Conservation (phyloP, 2,329 filamentous ascomycete genomes). For the Fusarium sp. region DNA sequence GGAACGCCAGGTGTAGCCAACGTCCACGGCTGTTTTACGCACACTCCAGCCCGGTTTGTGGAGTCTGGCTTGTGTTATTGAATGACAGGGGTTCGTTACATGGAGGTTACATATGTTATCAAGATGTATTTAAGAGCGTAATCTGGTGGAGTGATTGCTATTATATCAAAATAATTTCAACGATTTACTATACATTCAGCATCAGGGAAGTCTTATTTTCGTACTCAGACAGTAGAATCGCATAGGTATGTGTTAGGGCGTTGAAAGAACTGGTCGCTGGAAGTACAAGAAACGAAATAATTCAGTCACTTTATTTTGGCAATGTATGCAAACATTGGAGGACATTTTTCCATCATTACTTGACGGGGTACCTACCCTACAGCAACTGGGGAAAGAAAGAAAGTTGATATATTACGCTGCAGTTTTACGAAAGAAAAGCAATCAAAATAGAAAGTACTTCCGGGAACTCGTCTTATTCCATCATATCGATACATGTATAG, state of each 20-base stretch:
- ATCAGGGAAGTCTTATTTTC: neutral
- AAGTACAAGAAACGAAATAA: neutral
- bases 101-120: neutral
- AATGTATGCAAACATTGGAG: neutral
- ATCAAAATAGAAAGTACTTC: neutral
- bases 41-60: slow-evolving; percentile 32
- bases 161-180: neutral
- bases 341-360: no score
- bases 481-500: neutral
- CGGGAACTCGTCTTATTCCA: neutral
- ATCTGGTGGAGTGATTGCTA: neutral
- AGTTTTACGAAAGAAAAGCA: neutral
- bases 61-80: slow-evolving; percentile 1
- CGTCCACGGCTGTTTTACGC: slow-evolving; percentile 14
- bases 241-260: neutral
- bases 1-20: neutral
- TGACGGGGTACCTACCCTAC: neutral
- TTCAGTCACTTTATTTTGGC: neutral
- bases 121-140: neutral
- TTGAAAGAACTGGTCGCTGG: neutral
- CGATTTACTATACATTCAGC: neutral
- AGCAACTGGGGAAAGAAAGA: no score
- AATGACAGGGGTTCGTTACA: neutral
- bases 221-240: neutral
- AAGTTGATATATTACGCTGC: neutral